Base-by-base conservation (phyloP, 768 basidiomycete genomes). In the Podaxis sp. region DNA sequence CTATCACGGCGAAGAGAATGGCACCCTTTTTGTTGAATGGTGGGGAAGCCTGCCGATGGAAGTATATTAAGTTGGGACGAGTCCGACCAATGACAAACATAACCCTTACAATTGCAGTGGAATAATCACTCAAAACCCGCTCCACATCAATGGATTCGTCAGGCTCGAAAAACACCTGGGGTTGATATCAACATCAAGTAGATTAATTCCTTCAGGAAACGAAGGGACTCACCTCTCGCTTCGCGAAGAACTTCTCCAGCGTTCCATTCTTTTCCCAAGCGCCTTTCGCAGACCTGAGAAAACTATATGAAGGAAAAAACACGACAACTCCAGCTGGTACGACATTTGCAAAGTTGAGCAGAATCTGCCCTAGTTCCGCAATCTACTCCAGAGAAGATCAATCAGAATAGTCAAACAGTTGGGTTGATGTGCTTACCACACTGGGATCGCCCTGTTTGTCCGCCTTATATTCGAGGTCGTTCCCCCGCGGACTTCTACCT, bases 271-370 rank as follows among this genome's bases (percentile, higher is more conserved):
- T 79, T 5, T 75, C 71, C 95, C 96, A 98, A 5, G 78, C 69
- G 4, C 75, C 76, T 66, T 85, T 90, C 3, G 90, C 85, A 41
- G 77, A 74, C 62, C 89, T 84, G 40, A 98, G 76, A 66, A 93
- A 95, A 29, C 80, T 83, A 72, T 98, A 98, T 0, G 94, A 96
- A 0, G 96, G 96, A 43, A 98, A 85, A 72, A 99, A 99, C 6
- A 97, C 89, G 19, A 98, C 91, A 75, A 98, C 84, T 0, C 96
- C 96, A 19, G 87, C 88, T 0, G 95, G 91, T 4, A 96, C 82
- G 17, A 96, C 72, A 37, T 82, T 87, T 22, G 85, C 79, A 53
- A 94, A 84, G 68, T 96, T 98, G n/a, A 86, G 70, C 51, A 99
- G 71, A 12, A 91, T 82, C 60, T 92, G 89, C 0, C 95, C 96